These are phyloP conservation scores for Tulasnella sp. DNA, from an alignment of 768 basidiomycete genomes.

Conservation along the genomic window DNA sequence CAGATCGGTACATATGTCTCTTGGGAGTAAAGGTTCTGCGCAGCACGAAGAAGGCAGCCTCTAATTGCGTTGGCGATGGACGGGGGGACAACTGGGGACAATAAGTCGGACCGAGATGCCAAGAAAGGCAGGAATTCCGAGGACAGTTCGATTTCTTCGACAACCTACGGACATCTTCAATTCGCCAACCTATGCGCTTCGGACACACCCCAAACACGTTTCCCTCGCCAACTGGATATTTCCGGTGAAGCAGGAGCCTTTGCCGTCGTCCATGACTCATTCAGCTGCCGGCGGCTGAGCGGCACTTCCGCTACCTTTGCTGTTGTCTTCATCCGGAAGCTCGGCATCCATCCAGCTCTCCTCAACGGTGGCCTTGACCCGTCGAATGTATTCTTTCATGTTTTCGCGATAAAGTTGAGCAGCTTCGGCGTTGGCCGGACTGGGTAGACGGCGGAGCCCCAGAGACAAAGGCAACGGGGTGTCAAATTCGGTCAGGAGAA, in stretches of 20 bases:
- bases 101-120: not conserved
- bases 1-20: not conserved
- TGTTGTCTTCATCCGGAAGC: conserved; percentile 45
- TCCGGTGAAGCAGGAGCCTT: not conserved
- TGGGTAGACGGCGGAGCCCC: conserved; percentile 35
- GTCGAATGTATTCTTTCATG: conserved; percentile 94
- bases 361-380: conserved; percentile 91
- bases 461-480: not conserved
- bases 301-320: not conserved
- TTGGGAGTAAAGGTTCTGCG: not conserved
- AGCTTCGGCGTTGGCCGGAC: conserved; percentile 97
- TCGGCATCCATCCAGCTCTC: conserved; percentile 79
- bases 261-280: not conserved
- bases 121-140: not conserved
- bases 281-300: not conserved
- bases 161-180: not conserved
- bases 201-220: not conserved
- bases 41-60: not conserved
- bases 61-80: conserved; percentile 5
- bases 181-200: not conserved
- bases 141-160: not conserved
- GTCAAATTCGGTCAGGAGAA: conserved; percentile 13
- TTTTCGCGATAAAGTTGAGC: conserved; percentile 95
- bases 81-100: no score
- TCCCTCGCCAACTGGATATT: not conserved